Conservation (phyloP, 2,329 filamentous ascomycete species). For the Neofusicoccum kwambonambiense region DNA sequence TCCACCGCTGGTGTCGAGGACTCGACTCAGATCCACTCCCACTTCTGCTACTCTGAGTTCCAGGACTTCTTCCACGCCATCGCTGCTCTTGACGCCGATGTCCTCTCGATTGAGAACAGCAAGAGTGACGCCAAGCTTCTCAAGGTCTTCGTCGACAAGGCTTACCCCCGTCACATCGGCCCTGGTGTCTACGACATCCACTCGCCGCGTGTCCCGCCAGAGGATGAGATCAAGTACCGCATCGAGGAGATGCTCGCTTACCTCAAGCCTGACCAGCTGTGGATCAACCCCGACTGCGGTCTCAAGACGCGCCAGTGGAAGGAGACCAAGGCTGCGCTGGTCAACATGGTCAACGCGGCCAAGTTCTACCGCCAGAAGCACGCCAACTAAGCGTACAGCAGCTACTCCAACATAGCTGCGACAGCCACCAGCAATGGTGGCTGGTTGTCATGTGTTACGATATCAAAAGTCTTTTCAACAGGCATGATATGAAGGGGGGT, state of each 20-base stretch:
- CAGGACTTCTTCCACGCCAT: slow-evolving; percentile 99
- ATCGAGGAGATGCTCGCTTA: slow-evolving; percentile 96
- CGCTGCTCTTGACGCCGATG: slow-evolving; percentile 93
- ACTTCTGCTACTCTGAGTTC: slow-evolving; percentile 99
- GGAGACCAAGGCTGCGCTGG: slow-evolving; percentile 94
- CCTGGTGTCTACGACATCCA: slow-evolving; percentile 99
- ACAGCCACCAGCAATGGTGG: neutral
- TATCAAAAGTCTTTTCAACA: slow-evolving; percentile 21
- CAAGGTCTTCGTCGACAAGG: slow-evolving; percentile 96
- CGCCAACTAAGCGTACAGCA: slow-evolving; percentile 51
- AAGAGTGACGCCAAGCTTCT: slow-evolving; percentile 99
- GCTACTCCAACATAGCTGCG: slow-evolving; percentile 19
- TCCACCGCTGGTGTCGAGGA: slow-evolving; percentile 90
- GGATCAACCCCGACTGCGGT: slow-evolving; percentile 99
- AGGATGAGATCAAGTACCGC: slow-evolving; percentile 98
- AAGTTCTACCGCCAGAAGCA: slow-evolving; percentile 95
- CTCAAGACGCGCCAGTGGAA: slow-evolving; percentile 98
- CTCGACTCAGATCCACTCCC: slow-evolving; percentile 98
- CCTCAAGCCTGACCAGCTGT: slow-evolving; percentile 97
- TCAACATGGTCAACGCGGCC: slow-evolving; percentile 97
- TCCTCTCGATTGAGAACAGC: slow-evolving; percentile 99
- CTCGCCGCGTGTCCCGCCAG: slow-evolving; percentile 92
- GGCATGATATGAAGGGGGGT: slow-evolving; percentile 17
- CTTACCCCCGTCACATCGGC: slow-evolving; percentile 96
- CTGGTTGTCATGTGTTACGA: slow-evolving; percentile 18